phyloP scores from a whole-genome alignment of 1,139 yeast genomes.

The Candida mesenterica region DNA sequence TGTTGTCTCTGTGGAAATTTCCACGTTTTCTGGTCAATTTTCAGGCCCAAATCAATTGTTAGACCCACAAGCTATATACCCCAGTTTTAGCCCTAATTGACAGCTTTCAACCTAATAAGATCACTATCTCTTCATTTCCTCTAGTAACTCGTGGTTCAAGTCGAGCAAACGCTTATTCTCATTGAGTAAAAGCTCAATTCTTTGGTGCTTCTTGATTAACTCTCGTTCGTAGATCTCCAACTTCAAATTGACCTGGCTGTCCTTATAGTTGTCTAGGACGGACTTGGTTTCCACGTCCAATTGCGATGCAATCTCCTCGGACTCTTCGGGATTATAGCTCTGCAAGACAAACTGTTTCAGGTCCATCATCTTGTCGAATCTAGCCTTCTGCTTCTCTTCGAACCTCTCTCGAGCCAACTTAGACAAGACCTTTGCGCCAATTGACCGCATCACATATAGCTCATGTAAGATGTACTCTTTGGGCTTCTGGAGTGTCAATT shows the following conservation, averaged over 20 bases:
- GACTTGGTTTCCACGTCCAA: slow-evolving; percentile 12
- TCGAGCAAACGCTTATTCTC: slow-evolving; percentile 36
- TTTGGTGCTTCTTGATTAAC: slow-evolving; percentile 23
- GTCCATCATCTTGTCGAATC: slow-evolving; percentile 7
- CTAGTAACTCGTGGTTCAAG: slow-evolving; percentile 32
- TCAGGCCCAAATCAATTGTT: too few species aligned
- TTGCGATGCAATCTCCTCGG: slow-evolving; percentile 4
- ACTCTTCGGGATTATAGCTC: slow-evolving; percentile 1
- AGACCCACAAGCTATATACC: too few species aligned
- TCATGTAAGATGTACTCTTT: slow-evolving; percentile 22
- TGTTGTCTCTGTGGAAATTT: too few species aligned
- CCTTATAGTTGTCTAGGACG: slow-evolving; percentile 15
- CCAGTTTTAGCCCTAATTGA: too few species aligned
- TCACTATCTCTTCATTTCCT: slow-evolving; percentile 1
- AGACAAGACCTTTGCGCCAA: slow-evolving; percentile 27
- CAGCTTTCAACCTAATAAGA: too few species aligned
- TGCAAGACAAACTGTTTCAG: slow-evolving; percentile 4
- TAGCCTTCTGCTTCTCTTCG: slow-evolving; percentile 15
- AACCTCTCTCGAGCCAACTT: slow-evolving; percentile 25
- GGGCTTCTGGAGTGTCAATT: slow-evolving; percentile 3
- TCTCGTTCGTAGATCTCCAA: slow-evolving; percentile 25
- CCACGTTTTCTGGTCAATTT: too few species aligned
- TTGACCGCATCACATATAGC: slow-evolving; percentile 20
- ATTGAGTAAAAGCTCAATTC: slow-evolving; percentile 23
- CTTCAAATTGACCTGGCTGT: slow-evolving; percentile 17